A percentile compares a stretch with the other conserved stretches of the same genome.
phyloP scores from a whole-genome alignment of 148 eudicot species.

The Fallopia convolvulus region DNA sequence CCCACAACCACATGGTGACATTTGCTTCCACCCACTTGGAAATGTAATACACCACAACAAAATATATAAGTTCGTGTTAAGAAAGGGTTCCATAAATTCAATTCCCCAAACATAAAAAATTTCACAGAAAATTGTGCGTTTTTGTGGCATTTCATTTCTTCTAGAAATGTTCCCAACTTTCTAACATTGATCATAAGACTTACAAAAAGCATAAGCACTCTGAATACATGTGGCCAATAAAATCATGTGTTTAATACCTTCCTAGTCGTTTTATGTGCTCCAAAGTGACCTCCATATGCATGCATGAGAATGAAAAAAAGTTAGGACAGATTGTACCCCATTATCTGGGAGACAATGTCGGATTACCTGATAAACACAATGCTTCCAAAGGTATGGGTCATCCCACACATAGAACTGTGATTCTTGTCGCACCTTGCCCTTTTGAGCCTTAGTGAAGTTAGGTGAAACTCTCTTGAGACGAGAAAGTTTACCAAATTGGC shows the following conservation, averaged over 20 bases:
- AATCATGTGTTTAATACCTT: constrained; percentile 15
- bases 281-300: constrained; percentile 14
- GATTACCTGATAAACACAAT: constrained; percentile 3
- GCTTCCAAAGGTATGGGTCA: constrained; percentile 13
- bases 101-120: constrained; percentile 18
- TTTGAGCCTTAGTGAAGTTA: constrained; percentile 7
- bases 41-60: background rate
- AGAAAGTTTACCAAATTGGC: too few species aligned
- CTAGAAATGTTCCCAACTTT: constrained; percentile 9
- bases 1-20: too few species aligned
- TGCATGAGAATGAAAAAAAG: constrained; percentile 5
- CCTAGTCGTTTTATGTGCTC: background rate
- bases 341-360: background rate
- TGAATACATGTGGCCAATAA: background rate
- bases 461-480: too few species aligned
- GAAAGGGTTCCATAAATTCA: constrained; percentile 17
- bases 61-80: background rate
- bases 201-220: background rate
- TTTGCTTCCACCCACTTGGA: too few species aligned
- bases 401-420: constrained; percentile 12
- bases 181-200: constrained; percentile 15
- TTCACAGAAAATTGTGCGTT: constrained; percentile 8
- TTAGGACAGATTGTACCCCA: background rate
- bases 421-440: constrained; percentile 1
- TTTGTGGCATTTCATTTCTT: constrained; percentile 9